Conservation (phyloP, 352 stramenopile genomes). For the Lagenidium giganteum region DNA sequence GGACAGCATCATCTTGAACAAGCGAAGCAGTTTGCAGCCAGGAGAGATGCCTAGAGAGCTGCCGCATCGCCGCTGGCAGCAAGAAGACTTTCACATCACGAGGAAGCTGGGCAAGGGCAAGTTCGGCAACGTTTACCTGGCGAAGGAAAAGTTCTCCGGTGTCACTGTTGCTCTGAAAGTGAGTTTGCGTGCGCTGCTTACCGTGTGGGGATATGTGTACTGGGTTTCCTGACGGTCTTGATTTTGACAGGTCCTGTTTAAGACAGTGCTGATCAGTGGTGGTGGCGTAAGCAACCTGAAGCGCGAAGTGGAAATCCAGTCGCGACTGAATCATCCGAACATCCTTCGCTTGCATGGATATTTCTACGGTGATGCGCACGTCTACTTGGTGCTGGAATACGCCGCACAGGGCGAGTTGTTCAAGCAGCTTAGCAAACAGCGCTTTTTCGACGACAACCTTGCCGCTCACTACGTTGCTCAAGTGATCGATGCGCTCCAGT, state of each 20-base stretch:
- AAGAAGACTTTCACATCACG: conserved; percentile 86
- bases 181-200: no score
- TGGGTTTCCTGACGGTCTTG: no score
- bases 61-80: conserved; percentile 77
- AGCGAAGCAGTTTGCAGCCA: conserved; percentile 12
- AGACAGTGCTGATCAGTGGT: conserved; percentile 79
- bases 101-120: conserved; percentile 80
- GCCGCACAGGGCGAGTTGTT: conserved; percentile 81
- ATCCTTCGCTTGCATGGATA: conserved; percentile 85
- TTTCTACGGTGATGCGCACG: conserved; percentile 74
- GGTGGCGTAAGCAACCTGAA: conserved; percentile 75
- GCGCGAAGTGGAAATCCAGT: conserved; percentile 89
- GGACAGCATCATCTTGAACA: conserved; percentile 21
- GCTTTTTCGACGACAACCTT: conserved; percentile 1
- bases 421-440: conserved; percentile 60
- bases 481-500: conserved; percentile 35
- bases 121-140: conserved; percentile 88
- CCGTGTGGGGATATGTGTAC: no score
- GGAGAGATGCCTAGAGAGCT: no score
- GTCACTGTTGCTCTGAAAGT: conserved; percentile 87
- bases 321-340: conserved; percentile 81
- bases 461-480: background rate
- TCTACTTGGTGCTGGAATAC: conserved; percentile 88
- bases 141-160: conserved; percentile 75
- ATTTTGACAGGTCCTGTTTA: no score